Conservation (phyloP, 2,329 filamentous ascomycete species). For the Fusarium lyarnte region DNA sequence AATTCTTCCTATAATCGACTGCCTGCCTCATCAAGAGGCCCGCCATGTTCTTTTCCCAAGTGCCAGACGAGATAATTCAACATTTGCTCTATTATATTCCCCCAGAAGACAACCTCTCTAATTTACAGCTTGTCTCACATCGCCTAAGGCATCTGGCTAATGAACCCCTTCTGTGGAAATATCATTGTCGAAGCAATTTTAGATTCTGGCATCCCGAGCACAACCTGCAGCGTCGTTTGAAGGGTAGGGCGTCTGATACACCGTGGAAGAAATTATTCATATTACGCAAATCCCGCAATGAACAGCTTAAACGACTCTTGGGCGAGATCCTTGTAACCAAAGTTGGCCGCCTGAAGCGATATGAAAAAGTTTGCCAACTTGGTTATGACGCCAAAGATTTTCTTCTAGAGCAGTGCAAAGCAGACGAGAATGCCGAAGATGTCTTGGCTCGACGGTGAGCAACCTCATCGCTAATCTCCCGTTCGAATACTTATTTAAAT, state of each 20-base stretch:
- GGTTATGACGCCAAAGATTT: slow-evolving; percentile 93
- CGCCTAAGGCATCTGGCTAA: slow-evolving; percentile 73
- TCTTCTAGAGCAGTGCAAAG: slow-evolving; percentile 72
- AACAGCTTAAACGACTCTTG: slow-evolving; percentile 63
- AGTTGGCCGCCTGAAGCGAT: slow-evolving; percentile 73
- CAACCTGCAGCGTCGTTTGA: slow-evolving; percentile 66
- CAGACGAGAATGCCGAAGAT: slow-evolving; percentile 71
- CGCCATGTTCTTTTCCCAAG: slow-evolving; percentile 53
- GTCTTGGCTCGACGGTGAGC: slow-evolving; percentile 75
- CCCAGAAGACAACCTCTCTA: slow-evolving; percentile 62
- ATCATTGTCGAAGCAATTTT: slow-evolving; percentile 76
- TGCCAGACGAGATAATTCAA: slow-evolving; percentile 88
- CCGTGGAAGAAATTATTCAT: slow-evolving; percentile 80
- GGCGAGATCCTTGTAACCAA: slow-evolving; percentile 77
- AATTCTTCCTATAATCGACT: slow-evolving; percentile 1
- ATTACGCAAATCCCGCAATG: slow-evolving; percentile 63
- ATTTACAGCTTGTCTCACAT: slow-evolving; percentile 65
- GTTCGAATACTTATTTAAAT: slow-evolving; percentile 2
- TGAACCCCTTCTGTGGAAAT: slow-evolving; percentile 81
- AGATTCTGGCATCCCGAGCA: slow-evolving; percentile 78
- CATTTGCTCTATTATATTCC: slow-evolving; percentile 74
- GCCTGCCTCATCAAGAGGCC: slow-evolving; percentile 22
- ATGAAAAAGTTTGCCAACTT: slow-evolving; percentile 74
- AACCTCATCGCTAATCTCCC: slow-evolving; percentile 43
- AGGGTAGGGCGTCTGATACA: slow-evolving; percentile 62